Base-by-base conservation (phyloP, 768 basidiomycete species). In the Hygrophorus pudorinus region DNA sequence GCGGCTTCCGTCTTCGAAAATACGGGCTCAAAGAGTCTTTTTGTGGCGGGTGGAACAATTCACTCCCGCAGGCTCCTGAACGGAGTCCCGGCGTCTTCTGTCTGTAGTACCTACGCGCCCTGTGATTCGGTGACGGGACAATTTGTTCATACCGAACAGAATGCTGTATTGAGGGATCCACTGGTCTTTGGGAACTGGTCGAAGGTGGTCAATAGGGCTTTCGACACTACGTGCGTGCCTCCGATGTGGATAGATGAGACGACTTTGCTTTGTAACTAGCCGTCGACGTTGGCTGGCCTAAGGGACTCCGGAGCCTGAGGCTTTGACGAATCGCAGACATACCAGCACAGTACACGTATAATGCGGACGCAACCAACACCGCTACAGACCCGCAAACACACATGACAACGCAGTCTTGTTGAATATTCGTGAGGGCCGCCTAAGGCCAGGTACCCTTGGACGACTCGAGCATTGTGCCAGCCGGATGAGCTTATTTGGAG, bases 11-110 rank as follows among this genome's bases (percentile, higher is more conserved):
- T 73, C 6, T 73, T 73, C 52, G 53, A 60, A 28, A 46, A 53
- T 4, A 62, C 62, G 10, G 62, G 63, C 1, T 64, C 70, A 10
- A 66, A 61, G 18, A 70, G 67, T 47, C 58, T 75, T 5, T 54
- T 72, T 2, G 57, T 73, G 20, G 46, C 70, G 13, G 73, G 72
- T n/a, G n/a, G n/a, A n/a, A n/a, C n/a, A n/a, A n/a, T n/a, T n/a
- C n/a, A n/a, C n/a, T n/a, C n/a, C n/a, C n/a, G n/a, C n/a, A n/a
- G 72, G 16, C 53, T 68, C 21, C 48, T 72, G 30, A 75, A 75
- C 44, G 62, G 64, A 20, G 51, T 69, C 4, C 34, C 48, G 7
- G 53, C 54, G 9, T 39, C 44, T 2, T 36, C 42, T 4, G 65
- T 70, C 2, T 72, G 66, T 47, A 53, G 35, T 1, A 49, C 40